Percentiles rank a stretch among this genome's conserved stretches.
phyloP scores from a whole-genome alignment of 1,139 yeast species.

The Meyerozyma sp. region DNA sequence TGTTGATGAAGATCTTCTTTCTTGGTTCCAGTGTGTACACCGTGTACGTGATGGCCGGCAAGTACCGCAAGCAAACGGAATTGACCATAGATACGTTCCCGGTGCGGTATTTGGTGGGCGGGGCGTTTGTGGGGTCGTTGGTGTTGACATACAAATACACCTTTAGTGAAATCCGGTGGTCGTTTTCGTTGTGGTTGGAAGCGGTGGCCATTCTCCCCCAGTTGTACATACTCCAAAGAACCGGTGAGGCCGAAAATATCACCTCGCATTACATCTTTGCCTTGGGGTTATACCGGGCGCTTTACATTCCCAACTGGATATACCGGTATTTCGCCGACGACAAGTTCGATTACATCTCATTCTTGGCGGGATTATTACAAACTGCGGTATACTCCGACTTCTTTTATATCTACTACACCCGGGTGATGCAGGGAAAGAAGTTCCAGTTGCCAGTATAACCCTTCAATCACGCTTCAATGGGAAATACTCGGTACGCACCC shows the following conservation, averaged over 20 bases:
- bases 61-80: conserved; percentile 53
- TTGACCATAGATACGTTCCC: conserved; percentile 68
- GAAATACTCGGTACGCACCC: conserved; percentile 75
- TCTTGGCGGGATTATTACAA: conserved; percentile 79
- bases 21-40: conserved; percentile 72
- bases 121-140: conserved; percentile 54
- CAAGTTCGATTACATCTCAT: conserved; percentile 64
- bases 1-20: conserved; percentile 76
- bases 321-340: conserved; percentile 73
- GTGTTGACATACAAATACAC: conserved; percentile 65
- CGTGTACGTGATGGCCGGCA: conserved; percentile 61
- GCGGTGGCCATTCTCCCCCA: conserved; percentile 91
- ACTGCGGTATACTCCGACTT: conserved; percentile 89
- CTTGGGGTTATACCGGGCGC: conserved; percentile 79
- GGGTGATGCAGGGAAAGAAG: conserved; percentile 75
- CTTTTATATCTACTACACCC: conserved; percentile 80
- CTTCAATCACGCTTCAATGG: conserved; percentile 83
- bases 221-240: conserved; percentile 79
- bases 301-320: conserved; percentile 92
- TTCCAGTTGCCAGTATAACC: conserved; percentile 69
- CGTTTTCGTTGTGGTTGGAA: conserved; percentile 82
- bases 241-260: conserved; percentile 83
- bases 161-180: conserved; percentile 62
- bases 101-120: conserved; percentile 63
- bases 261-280: conserved; percentile 94